Conservation (phyloP, 176 grass and related monocot species). For the Carex littledalei region DNA sequence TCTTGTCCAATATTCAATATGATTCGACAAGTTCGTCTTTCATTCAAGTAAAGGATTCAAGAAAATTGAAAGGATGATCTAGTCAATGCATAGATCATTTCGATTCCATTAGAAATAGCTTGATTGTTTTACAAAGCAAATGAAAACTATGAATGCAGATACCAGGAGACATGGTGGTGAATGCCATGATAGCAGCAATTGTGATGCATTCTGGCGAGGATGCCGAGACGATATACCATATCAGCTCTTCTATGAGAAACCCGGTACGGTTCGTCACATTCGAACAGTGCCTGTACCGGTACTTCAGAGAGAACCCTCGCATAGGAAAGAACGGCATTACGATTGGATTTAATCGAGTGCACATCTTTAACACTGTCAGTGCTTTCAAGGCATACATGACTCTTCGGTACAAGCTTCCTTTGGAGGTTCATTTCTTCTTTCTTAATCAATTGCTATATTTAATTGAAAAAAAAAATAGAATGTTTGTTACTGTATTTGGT, state of each 20-base stretch:
- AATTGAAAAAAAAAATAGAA: background rate
- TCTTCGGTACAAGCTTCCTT: conserved; percentile 57
- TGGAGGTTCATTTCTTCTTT: conserved; percentile 32
- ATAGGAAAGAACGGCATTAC: conserved; percentile 42
- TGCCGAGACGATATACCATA: conserved; percentile 35
- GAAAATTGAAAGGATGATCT: too few species aligned
- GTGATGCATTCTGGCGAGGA: conserved; percentile 35
- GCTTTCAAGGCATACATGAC: conserved; percentile 53
- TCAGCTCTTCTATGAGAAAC: conserved; percentile 55
- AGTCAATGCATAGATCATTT: too few species aligned
- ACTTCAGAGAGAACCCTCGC: conserved; percentile 72
- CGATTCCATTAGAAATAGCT: background rate
- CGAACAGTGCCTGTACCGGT: conserved; percentile 29
- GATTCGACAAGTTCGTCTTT: too few species aligned
- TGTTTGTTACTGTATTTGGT: too few species aligned
- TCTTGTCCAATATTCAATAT: too few species aligned
- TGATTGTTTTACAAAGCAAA: background rate
- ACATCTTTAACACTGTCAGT: conserved; percentile 45
- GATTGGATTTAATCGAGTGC: conserved; percentile 42
- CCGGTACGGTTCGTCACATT: conserved; percentile 45
- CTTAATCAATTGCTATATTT: background rate
- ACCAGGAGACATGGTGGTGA: conserved; percentile 86
- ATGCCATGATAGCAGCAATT: conserved; percentile 63
- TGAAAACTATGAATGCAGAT: conserved; percentile 37
- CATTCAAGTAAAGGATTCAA: too few species aligned